Percentiles rank a stretch among this genome's conserved stretches.
Evolutionary conservation across 805 yeast genomes (phyloP).

Genomic region (Ogataea siamensis): DNA sequence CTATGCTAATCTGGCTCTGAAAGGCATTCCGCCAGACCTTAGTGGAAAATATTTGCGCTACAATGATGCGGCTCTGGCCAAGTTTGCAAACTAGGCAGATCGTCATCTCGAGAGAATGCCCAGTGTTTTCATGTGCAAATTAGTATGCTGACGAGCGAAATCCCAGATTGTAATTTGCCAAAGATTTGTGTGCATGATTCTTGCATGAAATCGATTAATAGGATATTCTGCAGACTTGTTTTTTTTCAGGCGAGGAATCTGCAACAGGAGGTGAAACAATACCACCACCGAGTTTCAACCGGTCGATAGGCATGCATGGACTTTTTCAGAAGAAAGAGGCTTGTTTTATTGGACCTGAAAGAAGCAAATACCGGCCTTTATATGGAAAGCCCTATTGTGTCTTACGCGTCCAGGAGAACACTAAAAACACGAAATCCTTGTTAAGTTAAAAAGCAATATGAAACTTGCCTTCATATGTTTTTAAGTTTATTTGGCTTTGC

Average conservation of each 20-base stretch:
- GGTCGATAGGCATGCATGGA: neutral
- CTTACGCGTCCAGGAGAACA: neutral
- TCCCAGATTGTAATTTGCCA: neutral
- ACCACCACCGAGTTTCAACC: neutral
- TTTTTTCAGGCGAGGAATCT: neutral
- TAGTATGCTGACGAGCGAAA: neutral
- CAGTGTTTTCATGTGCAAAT: neutral
- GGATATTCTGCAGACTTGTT: neutral
- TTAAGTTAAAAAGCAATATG: neutral
- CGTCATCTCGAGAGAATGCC: neutral
- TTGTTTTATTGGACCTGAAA: neutral
- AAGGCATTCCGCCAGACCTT: constrained; percentile 53
- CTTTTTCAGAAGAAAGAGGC: neutral
- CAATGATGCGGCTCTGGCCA: constrained; percentile 38
- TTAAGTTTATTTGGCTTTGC: neutral
- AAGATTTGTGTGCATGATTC: neutral
- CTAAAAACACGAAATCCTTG: neutral
- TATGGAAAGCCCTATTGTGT: neutral
- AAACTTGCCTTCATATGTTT: neutral
- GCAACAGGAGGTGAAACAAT: neutral
- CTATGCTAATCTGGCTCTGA: constrained; percentile 61
- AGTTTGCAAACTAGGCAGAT: constrained; percentile 6
- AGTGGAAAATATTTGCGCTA: constrained; percentile 72
- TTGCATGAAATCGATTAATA: neutral
- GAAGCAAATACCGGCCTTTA: neutral